These are phyloP conservation scores for Heterobasidion annosum DNA, from an alignment of 1,284 basidiomycete species.

Conservation along the genomic window DNA sequence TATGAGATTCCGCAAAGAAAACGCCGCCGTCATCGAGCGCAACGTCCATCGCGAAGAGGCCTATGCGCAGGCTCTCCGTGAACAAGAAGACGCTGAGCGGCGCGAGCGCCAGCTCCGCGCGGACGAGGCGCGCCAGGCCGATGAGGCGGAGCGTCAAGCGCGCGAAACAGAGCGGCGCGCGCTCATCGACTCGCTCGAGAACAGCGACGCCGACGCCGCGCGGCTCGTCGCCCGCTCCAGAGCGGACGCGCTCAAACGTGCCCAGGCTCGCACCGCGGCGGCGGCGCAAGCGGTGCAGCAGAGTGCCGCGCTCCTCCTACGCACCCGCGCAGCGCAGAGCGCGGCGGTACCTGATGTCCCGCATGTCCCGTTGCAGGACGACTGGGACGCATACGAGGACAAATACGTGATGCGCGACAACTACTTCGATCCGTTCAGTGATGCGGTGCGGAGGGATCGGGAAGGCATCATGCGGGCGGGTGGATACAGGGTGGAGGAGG, in stretches of 20 bases:
- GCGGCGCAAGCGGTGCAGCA: conserved; percentile 28
- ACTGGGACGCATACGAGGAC: conserved; percentile 70
- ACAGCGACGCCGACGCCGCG: conserved; percentile 54
- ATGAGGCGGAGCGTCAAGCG: conserved; percentile 71
- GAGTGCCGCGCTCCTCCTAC: conserved; percentile 42
- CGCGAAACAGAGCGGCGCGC: conserved; percentile 66
- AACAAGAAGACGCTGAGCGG: conserved; percentile 68
- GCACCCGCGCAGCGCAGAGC: conserved; percentile 47
- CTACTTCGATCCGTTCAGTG: conserved; percentile 70
- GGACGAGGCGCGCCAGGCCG: conserved; percentile 54
- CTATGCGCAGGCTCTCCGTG: conserved; percentile 58
- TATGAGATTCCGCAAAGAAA: conserved; percentile 69
- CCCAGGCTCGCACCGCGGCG: conserved; percentile 42
- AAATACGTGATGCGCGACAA: conserved; percentile 40
- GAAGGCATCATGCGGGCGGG: conserved; percentile 81
- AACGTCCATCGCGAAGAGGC: conserved; percentile 74
- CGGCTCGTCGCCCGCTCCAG: conserved; percentile 65
- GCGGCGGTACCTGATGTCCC: conserved; percentile 64
- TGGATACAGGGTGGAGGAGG: conserved; percentile 74
- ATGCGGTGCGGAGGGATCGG: conserved; percentile 64
- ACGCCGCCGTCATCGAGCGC: conserved; percentile 71
- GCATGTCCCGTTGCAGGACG: conserved; percentile 67
- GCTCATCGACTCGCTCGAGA: conserved; percentile 72
- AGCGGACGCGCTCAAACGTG: conserved; percentile 50
- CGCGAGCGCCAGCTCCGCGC: conserved; percentile 68